A percentile compares a stretch with the other conserved stretches of the same genome.
phyloP scores from a whole-genome alignment of 1,139 yeast species.

The Geotrichum klebahnii region DNA sequence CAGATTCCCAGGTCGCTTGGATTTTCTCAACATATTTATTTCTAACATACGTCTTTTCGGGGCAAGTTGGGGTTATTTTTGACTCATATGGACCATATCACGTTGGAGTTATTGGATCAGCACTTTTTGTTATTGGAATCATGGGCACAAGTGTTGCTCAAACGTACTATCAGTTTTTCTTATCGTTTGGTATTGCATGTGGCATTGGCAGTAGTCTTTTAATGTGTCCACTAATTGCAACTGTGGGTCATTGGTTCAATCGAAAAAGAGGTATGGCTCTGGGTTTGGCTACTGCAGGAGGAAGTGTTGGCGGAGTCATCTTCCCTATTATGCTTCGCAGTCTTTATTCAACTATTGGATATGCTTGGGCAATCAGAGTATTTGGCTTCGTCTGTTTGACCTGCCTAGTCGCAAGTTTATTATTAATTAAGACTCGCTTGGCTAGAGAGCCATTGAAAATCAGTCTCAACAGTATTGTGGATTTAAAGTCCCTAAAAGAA shows the following conservation, averaged over 20 bases:
- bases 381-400: slow-evolving; percentile 52
- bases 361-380: slow-evolving; percentile 55
- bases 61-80: slow-evolving; percentile 58
- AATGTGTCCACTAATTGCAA: slow-evolving; percentile 57
- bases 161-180: slow-evolving; percentile 54
- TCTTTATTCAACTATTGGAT: slow-evolving; percentile 50
- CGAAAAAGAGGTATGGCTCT: slow-evolving; percentile 57
- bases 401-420: slow-evolving; percentile 40
- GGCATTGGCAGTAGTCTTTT: slow-evolving; percentile 60
- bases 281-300: slow-evolving; percentile 64
- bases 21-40: slow-evolving; percentile 59
- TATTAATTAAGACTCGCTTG: slow-evolving; percentile 35
- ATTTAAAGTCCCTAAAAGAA: slow-evolving; percentile 41
- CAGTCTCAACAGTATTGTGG: slow-evolving; percentile 21
- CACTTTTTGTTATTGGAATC: slow-evolving; percentile 49
- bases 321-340: slow-evolving; percentile 58
- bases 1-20: slow-evolving; percentile 58
- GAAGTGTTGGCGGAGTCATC: slow-evolving; percentile 61
- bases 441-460: slow-evolving; percentile 23
- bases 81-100: slow-evolving; percentile 56
- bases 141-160: slow-evolving; percentile 54
- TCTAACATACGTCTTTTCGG: slow-evolving; percentile 51
- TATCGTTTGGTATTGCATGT: slow-evolving; percentile 52
- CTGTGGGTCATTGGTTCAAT: slow-evolving; percentile 59
- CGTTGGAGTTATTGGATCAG: slow-evolving; percentile 47